Evolutionary conservation across 1,284 basidiomycete species (phyloP).

Genomic region (Puccinia horiana): DNA sequence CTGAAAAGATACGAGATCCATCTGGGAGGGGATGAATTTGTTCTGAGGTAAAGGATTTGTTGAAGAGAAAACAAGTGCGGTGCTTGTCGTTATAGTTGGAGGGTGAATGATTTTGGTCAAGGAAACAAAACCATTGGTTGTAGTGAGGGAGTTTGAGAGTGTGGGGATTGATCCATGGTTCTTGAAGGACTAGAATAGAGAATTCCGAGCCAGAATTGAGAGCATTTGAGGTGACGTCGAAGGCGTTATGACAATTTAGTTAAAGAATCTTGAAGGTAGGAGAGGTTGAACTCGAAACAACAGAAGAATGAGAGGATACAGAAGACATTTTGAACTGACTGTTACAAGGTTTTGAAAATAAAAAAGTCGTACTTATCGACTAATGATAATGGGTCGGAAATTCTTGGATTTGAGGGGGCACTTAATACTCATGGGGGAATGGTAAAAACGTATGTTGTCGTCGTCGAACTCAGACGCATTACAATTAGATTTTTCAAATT

Average conservation of each 20-base stretch:
- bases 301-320: not conserved
- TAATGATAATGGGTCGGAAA: too few species aligned
- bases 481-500: not conserved
- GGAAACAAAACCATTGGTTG: not conserved
- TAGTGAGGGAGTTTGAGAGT: not conserved
- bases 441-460: not conserved
- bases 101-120: not conserved
- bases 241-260: not conserved
- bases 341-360: not conserved
- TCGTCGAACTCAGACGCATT: not conserved
- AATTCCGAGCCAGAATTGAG: not conserved
- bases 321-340: not conserved
- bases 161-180: not conserved
- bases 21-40: not conserved
- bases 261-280: not conserved
- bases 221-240: not conserved
- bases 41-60: not conserved
- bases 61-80: not conserved
- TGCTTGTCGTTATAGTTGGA: not conserved
- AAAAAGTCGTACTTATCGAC: not conserved
- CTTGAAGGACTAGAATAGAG: not conserved
- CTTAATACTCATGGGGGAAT: not conserved
- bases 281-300: not conserved
- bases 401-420: too few species aligned
- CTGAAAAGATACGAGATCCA: not conserved